Evolutionary conservation across 306 rosid species (phyloP), one percentile per base, ranked within the genome.

Genomic region (Lotus japonicus): DNA sequence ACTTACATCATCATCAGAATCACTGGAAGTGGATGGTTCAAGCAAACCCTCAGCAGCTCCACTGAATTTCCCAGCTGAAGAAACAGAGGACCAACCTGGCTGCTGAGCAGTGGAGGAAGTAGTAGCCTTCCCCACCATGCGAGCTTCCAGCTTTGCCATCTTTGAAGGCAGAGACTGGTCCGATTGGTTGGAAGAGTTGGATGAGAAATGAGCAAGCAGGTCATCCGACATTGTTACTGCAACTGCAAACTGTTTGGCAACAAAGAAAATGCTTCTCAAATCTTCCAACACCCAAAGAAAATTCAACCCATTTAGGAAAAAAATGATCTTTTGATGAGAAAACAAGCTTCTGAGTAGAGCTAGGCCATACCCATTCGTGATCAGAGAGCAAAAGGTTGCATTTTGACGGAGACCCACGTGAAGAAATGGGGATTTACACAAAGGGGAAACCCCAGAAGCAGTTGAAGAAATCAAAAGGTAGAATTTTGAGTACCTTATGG

Each of bases 101-200:
- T 89, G 98, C 73, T 79, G 86, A 39, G 86, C 66, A 45, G 81
- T 62, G 17, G 79, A 66, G 9, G 95, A 78, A 14, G 95, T 76
- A 14, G 98, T 81, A 62, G 85, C 82, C 78, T 91, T 91, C 19
- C 99, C 95, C 9, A 72, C 84, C 99, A 95, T 87, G 36, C 97
- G 99, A 86, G 99, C 97, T 77, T 95, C 99, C 69, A 95, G 86
- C 86, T 91, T 95, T 49, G 97, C 97, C 78, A 95, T 91, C 84
- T 91, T 91, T 9, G 95, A 85, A 53, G 99, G 99, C 58, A 95
- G 69, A 63, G 99, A 91, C 81, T 95, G 97, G 79, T 95, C 99
- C 18, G 99, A 95, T 79, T 88, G 99, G 83, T 95, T 95, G 7
- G 96, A 95, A 14, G 99, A 95, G 76, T 95, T 95, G 64, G 99